These are phyloP conservation scores for Begonia fuchsioides DNA, from an alignment of 306 rosid genomes.

Conservation along the genomic window DNA sequence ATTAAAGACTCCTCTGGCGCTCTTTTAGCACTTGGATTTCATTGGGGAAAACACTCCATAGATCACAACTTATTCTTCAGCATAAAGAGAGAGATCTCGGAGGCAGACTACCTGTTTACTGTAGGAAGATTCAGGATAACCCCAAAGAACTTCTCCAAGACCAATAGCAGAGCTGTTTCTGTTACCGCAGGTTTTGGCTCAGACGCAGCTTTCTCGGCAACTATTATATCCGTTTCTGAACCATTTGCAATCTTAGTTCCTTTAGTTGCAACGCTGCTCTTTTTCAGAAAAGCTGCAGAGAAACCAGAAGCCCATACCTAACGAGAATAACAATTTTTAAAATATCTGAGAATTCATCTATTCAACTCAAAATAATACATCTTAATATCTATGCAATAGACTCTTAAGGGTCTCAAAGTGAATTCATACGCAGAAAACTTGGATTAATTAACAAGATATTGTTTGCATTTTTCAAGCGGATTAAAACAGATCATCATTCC, in stretches of 20 bases:
- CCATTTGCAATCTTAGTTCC: slow-evolving; percentile 27
- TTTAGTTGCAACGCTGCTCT: slow-evolving; percentile 70
- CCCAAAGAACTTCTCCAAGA: slow-evolving; percentile 60
- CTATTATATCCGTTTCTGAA: slow-evolving; percentile 27
- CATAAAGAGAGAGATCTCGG: no score
- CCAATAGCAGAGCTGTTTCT: slow-evolving; percentile 58
- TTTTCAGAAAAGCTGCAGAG: slow-evolving; percentile 91
- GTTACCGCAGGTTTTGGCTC: slow-evolving; percentile 62
- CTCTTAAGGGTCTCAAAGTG: slow-evolving; percentile 7
- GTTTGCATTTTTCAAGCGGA: no score
- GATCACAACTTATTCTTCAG: no score
- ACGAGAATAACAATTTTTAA: background rate
- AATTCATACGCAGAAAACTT: background rate
- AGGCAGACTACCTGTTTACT: slow-evolving; percentile 51
- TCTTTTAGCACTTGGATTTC: no score
- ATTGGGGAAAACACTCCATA: no score
- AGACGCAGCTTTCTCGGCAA: slow-evolving; percentile 18
- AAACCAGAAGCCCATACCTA: slow-evolving; percentile 99
- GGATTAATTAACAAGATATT: no score
- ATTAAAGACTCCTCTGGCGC: no score
- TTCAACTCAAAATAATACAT: background rate
- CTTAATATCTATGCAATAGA: background rate
- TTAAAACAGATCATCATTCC: no score
- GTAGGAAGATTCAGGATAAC: slow-evolving; percentile 75
- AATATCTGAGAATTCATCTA: background rate